Conservation (phyloP, 106 monocot genomes). For the Gastrodia elata region DNA sequence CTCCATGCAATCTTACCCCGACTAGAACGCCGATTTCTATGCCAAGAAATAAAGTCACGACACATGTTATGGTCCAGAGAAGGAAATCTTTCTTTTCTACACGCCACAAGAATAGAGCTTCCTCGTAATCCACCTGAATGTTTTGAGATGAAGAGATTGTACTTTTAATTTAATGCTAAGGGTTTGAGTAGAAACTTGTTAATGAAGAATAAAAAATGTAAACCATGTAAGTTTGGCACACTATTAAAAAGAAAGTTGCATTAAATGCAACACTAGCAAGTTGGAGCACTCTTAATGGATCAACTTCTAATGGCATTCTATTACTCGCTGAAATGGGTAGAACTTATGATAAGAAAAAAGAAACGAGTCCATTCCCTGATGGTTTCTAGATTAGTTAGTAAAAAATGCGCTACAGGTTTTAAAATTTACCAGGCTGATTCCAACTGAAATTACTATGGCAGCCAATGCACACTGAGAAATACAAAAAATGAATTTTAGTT, state of each 20-base stretch:
- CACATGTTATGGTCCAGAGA: constrained; percentile 83
- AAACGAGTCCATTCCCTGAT: background rate
- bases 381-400: background rate
- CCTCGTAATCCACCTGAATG: constrained; percentile 88
- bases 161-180: background rate
- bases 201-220: background rate
- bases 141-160: background rate
- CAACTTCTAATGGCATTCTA: background rate
- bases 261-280: background rate
- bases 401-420: background rate
- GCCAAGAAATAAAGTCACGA: constrained; percentile 78
- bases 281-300: background rate
- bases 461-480: constrained; percentile 74
- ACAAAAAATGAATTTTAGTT: constrained; percentile 3
- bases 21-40: constrained; percentile 98
- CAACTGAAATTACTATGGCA: constrained; percentile 94
- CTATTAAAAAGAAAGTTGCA: background rate
- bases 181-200: background rate
- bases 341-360: background rate
- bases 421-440: constrained; percentile 67
- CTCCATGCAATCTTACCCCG: constrained; percentile 49
- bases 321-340: background rate
- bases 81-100: constrained; percentile 97
- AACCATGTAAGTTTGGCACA: background rate
- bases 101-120: constrained; percentile 89